Conservation (phyloP, 306 rosid genomes). For the Begonia peltatifolia region DNA sequence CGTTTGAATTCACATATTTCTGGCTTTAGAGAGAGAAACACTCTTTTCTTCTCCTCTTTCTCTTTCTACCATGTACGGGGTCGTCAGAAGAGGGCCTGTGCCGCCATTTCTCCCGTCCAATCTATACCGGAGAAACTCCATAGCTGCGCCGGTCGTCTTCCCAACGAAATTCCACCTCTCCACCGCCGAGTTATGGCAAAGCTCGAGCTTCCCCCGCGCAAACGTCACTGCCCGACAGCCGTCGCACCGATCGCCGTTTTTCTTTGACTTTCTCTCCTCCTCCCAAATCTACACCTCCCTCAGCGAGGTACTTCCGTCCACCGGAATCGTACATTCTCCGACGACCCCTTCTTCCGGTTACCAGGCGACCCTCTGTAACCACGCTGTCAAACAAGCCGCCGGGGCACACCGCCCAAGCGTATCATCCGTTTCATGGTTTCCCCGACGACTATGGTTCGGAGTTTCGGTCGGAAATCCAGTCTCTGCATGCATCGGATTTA, state of each 20-base stretch:
- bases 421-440: slow-evolving; percentile 20
- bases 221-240: slow-evolving; percentile 5
- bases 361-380: slow-evolving; percentile 54
- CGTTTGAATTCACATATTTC: too few species aligned
- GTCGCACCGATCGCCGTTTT: slow-evolving; percentile 10
- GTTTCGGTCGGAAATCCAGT: slow-evolving; percentile 5
- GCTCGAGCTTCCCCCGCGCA: slow-evolving; percentile 21
- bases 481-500: slow-evolving; percentile 10
- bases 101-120: not conserved
- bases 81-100: not conserved
- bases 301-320: slow-evolving; percentile 38
- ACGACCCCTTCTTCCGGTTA: slow-evolving; percentile 19
- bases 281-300: slow-evolving; percentile 47
- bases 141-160: slow-evolving; percentile 23
- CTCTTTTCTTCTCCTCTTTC: not conserved
- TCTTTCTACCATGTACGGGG: slow-evolving; percentile 18
- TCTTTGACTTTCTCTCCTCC: slow-evolving; percentile 14
- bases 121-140: slow-evolving; percentile 42
- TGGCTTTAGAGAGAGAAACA: too few species aligned
- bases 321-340: slow-evolving; percentile 5
- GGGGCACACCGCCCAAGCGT: slow-evolving; percentile 90
- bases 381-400: slow-evolving; percentile 72
- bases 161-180: slow-evolving; percentile 14
- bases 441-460: slow-evolving; percentile 25
- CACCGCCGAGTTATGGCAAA: slow-evolving; percentile 13